Evolutionary conservation across 371 early-diverging fungal species (phyloP).

Genomic region (Haplosporangium sp.): DNA sequence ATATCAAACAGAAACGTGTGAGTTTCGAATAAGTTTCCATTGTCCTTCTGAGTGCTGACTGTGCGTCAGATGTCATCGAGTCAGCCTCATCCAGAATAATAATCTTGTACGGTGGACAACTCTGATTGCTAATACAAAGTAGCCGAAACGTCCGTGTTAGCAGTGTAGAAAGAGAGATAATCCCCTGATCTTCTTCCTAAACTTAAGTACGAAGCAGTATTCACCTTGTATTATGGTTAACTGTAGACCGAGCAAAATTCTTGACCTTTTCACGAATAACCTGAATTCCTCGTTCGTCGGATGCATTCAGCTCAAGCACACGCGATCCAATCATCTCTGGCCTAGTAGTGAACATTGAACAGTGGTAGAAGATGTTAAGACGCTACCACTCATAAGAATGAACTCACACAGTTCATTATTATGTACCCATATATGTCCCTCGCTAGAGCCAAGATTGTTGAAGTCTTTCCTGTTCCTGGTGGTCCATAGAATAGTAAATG

Average conservation of each 20-base stretch:
- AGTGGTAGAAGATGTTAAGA: background rate
- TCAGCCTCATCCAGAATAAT: constrained; percentile 99
- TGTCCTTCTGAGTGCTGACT: constrained; percentile 97
- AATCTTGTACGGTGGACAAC: constrained; percentile 93
- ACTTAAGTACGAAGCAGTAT: background rate
- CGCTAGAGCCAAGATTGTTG: constrained; percentile 95
- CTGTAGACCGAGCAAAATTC: constrained; percentile 90
- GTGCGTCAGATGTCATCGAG: constrained; percentile 99
- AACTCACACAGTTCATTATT: background rate
- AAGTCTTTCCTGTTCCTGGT: constrained; percentile 99
- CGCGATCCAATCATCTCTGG: constrained; percentile 81
- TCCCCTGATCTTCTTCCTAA: background rate
- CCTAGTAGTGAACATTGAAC: constrained; percentile 54
- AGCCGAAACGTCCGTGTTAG: background rate
- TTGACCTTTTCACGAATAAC: constrained; percentile 97
- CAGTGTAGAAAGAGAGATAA: background rate
- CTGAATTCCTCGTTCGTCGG: constrained; percentile 99
- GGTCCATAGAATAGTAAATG: constrained; percentile 99
- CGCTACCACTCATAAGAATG: background rate
- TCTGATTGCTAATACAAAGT: constrained; percentile 52
- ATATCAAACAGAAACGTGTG: constrained; percentile 98
- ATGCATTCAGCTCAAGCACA: constrained; percentile 98
- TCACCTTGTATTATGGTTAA: constrained; percentile 63
- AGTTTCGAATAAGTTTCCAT: constrained; percentile 98
- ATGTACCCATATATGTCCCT: constrained; percentile 90